A percentile compares a stretch with the other conserved stretches of the same genome.
These are phyloP conservation scores for Arxiozyma telluris DNA, from an alignment of 1,139 yeast genomes.

Conservation along the genomic window DNA sequence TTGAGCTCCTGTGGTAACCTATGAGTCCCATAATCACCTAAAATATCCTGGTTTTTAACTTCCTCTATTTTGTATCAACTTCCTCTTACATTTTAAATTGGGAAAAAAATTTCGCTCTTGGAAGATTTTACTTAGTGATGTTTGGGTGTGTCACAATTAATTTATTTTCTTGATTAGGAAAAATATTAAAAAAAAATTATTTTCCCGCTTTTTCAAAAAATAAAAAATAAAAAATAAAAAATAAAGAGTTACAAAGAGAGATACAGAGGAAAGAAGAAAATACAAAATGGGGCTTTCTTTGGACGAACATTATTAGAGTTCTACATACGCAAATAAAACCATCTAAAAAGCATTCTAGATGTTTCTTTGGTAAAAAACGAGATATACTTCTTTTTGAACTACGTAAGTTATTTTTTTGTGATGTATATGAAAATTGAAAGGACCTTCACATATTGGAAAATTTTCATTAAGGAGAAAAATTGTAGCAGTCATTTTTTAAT, in stretches of 20 bases:
- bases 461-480: no score
- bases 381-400: no score
- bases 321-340: not conserved
- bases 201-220: no score
- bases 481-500: not conserved
- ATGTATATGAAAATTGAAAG: not conserved
- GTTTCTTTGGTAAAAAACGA: not conserved
- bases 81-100: not conserved
- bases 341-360: not conserved
- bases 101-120: not conserved
- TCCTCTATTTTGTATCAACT: conserved; percentile 2
- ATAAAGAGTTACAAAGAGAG: no score
- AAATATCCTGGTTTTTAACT: not conserved
- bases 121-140: not conserved
- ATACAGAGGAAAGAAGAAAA: not conserved
- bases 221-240: not conserved
- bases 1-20: not conserved
- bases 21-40: not conserved
- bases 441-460: not conserved
- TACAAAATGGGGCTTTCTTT: conserved; percentile 1
- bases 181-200: no score
- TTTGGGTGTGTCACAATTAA: conserved; percentile 1
- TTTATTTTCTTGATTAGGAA: not conserved
- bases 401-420: no score
- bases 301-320: not conserved